Conservation (phyloP, 1,284 basidiomycete species). For the Ustilago trichophora region DNA sequence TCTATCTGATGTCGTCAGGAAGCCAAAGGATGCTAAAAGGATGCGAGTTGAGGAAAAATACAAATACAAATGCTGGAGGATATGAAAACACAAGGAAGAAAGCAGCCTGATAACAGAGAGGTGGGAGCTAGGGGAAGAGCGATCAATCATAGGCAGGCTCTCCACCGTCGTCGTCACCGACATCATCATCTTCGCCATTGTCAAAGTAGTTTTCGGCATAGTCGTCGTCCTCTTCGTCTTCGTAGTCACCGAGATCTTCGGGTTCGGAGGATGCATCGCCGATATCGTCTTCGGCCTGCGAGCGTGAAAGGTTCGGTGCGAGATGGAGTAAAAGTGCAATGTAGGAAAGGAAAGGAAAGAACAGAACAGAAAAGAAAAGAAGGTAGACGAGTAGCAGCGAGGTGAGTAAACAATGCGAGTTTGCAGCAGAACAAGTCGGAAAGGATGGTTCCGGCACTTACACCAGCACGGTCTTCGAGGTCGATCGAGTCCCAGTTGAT, state of each 20-base stretch:
- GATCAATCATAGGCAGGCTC: constrained; percentile 58
- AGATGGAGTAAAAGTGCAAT: not conserved
- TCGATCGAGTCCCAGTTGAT: constrained; percentile 61
- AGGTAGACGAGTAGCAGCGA: no score
- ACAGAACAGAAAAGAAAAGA: not conserved
- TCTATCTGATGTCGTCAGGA: no score
- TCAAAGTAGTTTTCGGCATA: constrained; percentile 66
- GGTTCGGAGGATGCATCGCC: constrained; percentile 52
- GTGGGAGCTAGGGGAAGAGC: not conserved
- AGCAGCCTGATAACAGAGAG: no score
- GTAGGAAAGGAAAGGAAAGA: not conserved
- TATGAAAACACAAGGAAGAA: not conserved
- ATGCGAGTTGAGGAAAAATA: constrained; percentile 8
- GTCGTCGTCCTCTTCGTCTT: constrained; percentile 65
- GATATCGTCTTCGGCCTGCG: constrained; percentile 49
- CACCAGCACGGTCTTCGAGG: constrained; percentile 47
- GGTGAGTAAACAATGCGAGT: no score
- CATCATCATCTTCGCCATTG: constrained; percentile 64
- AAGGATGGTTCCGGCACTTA: no score
- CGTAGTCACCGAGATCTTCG: constrained; percentile 62
- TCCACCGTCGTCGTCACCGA: constrained; percentile 54
- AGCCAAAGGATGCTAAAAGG: not conserved
- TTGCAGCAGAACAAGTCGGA: no score
- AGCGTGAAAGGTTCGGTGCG: not conserved
- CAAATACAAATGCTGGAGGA: constrained; percentile 28